Evolutionary conservation across 495 filamentous ascomycete genomes (phyloP).

Genomic region (Podospora bellae-mahoneyi): DNA sequence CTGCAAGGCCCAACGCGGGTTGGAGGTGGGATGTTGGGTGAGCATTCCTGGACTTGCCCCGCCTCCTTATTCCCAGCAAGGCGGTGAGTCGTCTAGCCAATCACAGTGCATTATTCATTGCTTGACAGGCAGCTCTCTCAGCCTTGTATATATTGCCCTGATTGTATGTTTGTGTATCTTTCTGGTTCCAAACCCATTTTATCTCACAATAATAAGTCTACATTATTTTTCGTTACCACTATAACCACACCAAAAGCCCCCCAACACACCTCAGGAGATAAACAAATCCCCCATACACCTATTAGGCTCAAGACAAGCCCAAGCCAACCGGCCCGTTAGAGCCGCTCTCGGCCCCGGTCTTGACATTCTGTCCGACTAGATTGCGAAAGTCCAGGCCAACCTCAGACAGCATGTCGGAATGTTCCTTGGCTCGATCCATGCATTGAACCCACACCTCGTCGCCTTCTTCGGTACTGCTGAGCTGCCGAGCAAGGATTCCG

Average conservation of each 20-base stretch:
- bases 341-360: constrained; percentile 14
- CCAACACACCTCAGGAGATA: neutral
- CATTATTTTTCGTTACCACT: neutral
- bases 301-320: constrained; percentile 34
- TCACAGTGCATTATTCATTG: neutral
- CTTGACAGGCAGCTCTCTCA: neutral
- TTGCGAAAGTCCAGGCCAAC: constrained; percentile 89
- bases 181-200: neutral
- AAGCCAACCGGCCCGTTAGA: constrained; percentile 39
- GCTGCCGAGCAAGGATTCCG: constrained; percentile 69
- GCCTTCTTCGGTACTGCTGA: constrained; percentile 71
- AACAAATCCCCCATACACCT: neutral
- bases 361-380: constrained; percentile 51
- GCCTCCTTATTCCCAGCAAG: neutral
- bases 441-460: constrained; percentile 76
- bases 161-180: neutral
- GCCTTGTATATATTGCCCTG: neutral
- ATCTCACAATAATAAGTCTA: constrained; percentile 2
- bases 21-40: neutral
- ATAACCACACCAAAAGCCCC: neutral
- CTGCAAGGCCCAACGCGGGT: constrained; percentile 5
- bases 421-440: constrained; percentile 73
- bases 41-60: neutral
- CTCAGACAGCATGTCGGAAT: constrained; percentile 74
- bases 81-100: neutral